Base-by-base conservation (phyloP, 495 filamentous ascomycete species). In the Neurospora terricola region DNA sequence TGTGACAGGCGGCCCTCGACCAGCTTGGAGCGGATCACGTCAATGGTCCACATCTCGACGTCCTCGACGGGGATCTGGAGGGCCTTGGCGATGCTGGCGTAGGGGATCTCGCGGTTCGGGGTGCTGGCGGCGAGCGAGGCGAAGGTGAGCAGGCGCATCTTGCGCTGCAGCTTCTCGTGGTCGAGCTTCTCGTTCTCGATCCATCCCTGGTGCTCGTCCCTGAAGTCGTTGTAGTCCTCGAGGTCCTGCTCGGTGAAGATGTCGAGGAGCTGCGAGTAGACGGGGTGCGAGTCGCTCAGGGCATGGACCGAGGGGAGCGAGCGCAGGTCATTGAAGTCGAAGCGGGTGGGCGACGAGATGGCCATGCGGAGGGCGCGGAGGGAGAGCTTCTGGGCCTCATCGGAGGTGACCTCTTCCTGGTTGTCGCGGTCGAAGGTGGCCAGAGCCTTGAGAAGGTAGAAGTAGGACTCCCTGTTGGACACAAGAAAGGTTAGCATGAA, bases 41-140 rank as follows among this genome's bases (percentile, higher is more conserved):
- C 96, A 75, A 99, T 99, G 70, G 97, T 91, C 96, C 96, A 99
- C 87, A 94, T 91, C 87, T 99, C 96, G 11, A 97, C 93, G 66
- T 98, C 93, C 72, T 91, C 90, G 37, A 80, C 75, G 21, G 92
- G 89, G 48, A 99, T 90, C 80, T 94, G 91, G 42, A 99, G 88
- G 6, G 93, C 89, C 72, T 91, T 89, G 54, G 91, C 87, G 77
- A 99, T 97, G 73, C 88, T 86, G 75, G 85, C 85, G 83, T 99
- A 99, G 40, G 94, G 90, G 48, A 99, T 88, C 71, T 93, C 92
- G 73, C 94, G 91, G 75, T 89, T 93, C 18, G 90, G 89, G 18
- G 91, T 91, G 73, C 90, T 88, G 38, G 96, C 93, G 21, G 94
- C 94, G 38, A 98, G 86, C 18, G 92, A 94, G 68, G 95, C 92